phyloP scores from a whole-genome alignment of 1,284 basidiomycete species.

The Anthracocystis setariae region DNA sequence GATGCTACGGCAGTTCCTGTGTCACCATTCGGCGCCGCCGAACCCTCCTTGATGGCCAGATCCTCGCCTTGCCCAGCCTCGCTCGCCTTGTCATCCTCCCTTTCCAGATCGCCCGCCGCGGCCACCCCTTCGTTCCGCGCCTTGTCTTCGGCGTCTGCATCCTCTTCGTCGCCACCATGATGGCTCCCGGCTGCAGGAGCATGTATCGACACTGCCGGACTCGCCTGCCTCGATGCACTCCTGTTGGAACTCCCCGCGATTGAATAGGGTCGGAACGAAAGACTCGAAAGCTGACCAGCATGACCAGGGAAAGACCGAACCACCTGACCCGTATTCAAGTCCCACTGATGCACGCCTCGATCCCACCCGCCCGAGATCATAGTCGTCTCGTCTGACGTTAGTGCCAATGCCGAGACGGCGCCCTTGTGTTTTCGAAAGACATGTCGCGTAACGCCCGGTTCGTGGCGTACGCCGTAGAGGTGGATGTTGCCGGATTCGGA shows the following conservation, averaged over 20 bases:
- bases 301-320: conserved; percentile 83
- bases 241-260: conserved; percentile 29
- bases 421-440: conserved; percentile 77
- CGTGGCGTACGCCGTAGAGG: conserved; percentile 89
- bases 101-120: background rate
- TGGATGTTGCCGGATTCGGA: conserved; percentile 71
- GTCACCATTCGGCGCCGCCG: background rate
- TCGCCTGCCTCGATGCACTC: background rate
- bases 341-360: conserved; percentile 94
- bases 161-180: background rate
- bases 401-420: conserved; percentile 84
- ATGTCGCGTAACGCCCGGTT: conserved; percentile 83
- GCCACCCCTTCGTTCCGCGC: conserved; percentile 15
- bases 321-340: conserved; percentile 87
- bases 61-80: background rate
- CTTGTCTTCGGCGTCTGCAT: conserved; percentile 27
- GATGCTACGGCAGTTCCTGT: background rate
- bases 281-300: conserved; percentile 83
- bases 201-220: conserved; percentile 28
- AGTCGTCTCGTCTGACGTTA: conserved; percentile 82
- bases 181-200: conserved; percentile 5
- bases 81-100: conserved; percentile 2
- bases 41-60: background rate
- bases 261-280: conserved; percentile 78
- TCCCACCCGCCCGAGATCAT: conserved; percentile 96